These are phyloP conservation scores for Stachybotrys chlorohalonatus DNA, from an alignment of 2,329 filamentous ascomycete species.

Conservation along the genomic window DNA sequence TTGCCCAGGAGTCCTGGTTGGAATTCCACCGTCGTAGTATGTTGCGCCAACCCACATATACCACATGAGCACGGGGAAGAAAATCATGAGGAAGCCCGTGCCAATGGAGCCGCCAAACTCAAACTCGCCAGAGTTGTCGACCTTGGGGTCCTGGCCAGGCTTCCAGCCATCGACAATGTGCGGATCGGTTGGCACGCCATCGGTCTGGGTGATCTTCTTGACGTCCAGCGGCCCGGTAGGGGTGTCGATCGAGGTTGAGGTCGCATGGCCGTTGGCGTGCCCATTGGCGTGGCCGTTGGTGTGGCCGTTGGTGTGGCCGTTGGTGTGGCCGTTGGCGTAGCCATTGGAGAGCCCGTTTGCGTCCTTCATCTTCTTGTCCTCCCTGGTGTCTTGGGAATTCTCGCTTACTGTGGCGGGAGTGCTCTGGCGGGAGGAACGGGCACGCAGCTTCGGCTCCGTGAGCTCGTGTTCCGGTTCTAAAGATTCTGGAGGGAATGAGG, in stretches of 20 bases:
- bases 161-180: constrained; percentile 44
- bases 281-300: constrained; percentile 10
- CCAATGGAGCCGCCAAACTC: constrained; percentile 90
- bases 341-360: constrained; percentile 17
- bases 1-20: constrained; percentile 56
- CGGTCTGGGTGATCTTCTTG: constrained; percentile 7
- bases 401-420: constrained; percentile 40
- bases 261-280: constrained; percentile 12
- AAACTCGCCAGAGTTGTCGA: constrained; percentile 54
- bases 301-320: constrained; percentile 19
- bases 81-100: constrained; percentile 75
- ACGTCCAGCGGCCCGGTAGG: constrained; percentile 2
- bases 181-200: constrained; percentile 7
- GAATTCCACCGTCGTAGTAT: constrained; percentile 82
- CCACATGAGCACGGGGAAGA: constrained; percentile 93
- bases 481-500: constrained; percentile 32
- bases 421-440: constrained; percentile 33
- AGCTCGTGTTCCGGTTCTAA: constrained; percentile 42
- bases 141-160: constrained; percentile 49
- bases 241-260: constrained; percentile 7
- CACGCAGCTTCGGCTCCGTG: constrained; percentile 29
- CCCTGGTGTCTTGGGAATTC: constrained; percentile 19
- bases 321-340: constrained; percentile 17
- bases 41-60: constrained; percentile 98
- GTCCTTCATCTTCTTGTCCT: constrained; percentile 19